Percentiles rank a stretch among this genome's conserved stretches.
These are phyloP conservation scores for Rhinocladiella mackenziei DNA, from an alignment of 2,329 filamentous ascomycete species.

Conservation along the genomic window DNA sequence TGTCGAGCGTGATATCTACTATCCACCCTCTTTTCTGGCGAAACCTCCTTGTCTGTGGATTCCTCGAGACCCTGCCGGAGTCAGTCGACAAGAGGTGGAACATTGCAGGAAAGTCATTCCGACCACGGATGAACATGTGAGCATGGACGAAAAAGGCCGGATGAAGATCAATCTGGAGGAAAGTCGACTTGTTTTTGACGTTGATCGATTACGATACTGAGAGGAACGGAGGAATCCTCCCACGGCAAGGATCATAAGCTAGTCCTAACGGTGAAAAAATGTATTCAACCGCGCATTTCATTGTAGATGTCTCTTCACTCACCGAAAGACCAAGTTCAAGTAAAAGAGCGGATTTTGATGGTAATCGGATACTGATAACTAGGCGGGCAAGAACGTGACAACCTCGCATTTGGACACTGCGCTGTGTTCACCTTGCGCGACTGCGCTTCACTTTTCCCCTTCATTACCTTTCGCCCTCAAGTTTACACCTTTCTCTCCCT, in stretches of 20 bases:
- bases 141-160: constrained; percentile 16
- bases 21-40: constrained; percentile 64
- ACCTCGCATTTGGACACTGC: no score
- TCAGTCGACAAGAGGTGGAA: constrained; percentile 73
- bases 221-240: not conserved
- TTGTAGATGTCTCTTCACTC: no score
- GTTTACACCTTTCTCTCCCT: not conserved
- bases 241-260: no score
- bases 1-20: constrained; percentile 64
- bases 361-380: no score
- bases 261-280: no score
- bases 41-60: constrained; percentile 71
- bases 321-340: no score
- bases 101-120: constrained; percentile 42
- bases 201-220: constrained; percentile 19
- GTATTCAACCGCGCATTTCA: no score
- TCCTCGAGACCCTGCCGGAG: constrained; percentile 67
- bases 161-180: constrained; percentile 20
- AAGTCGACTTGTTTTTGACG: constrained; percentile 15
- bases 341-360: no score
- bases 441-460: constrained; percentile 1
- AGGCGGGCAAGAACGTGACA: no score
- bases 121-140: constrained; percentile 22
- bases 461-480: not conserved
- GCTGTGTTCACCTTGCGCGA: not conserved